Base-by-base conservation (phyloP, 192 early-diverging fungal genomes). In the Phlyctochytrium planicorne region DNA sequence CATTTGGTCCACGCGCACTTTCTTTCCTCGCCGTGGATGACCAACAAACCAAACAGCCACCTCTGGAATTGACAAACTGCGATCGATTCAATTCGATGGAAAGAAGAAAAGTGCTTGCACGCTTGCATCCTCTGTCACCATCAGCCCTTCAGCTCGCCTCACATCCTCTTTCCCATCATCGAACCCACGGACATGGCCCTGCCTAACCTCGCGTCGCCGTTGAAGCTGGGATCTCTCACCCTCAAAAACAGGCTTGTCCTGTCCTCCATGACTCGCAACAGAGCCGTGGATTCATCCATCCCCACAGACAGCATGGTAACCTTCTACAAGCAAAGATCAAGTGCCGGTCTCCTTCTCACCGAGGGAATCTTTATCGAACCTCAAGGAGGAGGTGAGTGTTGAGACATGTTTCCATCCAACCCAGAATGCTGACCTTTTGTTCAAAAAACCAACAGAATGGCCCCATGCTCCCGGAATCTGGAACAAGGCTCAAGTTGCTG, bases 391-490 rank as follows among this genome's bases (percentile, higher is more conserved):
- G 66, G 66, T 68, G 25, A 40, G n/a, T n/a, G n/a, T n/a, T n/a
- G n/a, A n/a, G n/a, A n/a, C n/a, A n/a, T n/a, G n/a, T n/a, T n/a
- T n/a, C n/a, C n/a, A n/a, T n/a, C n/a, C n/a, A n/a, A n/a, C n/a
- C n/a, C n/a, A n/a, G n/a, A n/a, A n/a, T n/a, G n/a, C n/a, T n/a
- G n/a, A n/a, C n/a, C n/a, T n/a, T n/a, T n/a, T n/a, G n/a, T n/a
- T n/a, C n/a, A n/a, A n/a, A n/a, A n/a, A n/a, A n/a, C n/a, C n/a
- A 10, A 31, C 59, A 59, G 70, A 60, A 67, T 72, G 70, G 70
- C 40, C 59, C 56, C 32, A 67, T 56, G 75, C 75, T 12, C 80
- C 81, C 20, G 80, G 77, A 16, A 80, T 83, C 20, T 83, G 65
- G 36, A 74, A 47, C 4, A 34, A 73, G 0, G 74, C 67, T 1